Evolutionary conservation across 1,284 basidiomycete genomes (phyloP).

Genomic region (Puccinia novopanici): DNA sequence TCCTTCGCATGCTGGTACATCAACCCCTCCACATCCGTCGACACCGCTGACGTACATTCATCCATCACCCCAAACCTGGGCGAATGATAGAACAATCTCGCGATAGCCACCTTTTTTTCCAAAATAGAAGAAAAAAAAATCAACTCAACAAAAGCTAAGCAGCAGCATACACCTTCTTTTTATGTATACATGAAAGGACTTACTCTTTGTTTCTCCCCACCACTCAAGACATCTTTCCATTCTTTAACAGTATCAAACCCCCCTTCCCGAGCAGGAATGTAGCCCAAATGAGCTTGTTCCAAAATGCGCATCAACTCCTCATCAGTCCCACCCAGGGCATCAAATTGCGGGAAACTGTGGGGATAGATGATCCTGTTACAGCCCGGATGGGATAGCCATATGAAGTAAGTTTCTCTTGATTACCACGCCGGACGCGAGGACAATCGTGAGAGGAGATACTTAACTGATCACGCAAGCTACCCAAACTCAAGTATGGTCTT

Average conservation of each 20-base stretch:
- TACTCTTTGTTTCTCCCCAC: slow-evolving; percentile 90
- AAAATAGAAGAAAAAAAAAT: slow-evolving; percentile 29
- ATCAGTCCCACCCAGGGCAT: slow-evolving; percentile 68
- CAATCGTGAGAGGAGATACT: slow-evolving; percentile 58
- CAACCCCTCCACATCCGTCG: slow-evolving; percentile 89
- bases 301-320: slow-evolving; percentile 74
- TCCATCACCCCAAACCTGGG: slow-evolving; percentile 68
- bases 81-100: slow-evolving; percentile 78
- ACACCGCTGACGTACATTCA: slow-evolving; percentile 94
- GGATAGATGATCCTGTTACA: slow-evolving; percentile 71
- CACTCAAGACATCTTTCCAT: slow-evolving; percentile 88
- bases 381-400: neutral
- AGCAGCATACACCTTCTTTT: neutral
- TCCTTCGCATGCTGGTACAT: slow-evolving; percentile 94
- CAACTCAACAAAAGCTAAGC: neutral
- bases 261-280: slow-evolving; percentile 82
- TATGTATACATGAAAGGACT: slow-evolving; percentile 56
- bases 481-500: slow-evolving; percentile 83
- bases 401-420: slow-evolving; percentile 48
- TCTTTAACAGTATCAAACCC: slow-evolving; percentile 88
- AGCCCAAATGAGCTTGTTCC: slow-evolving; percentile 77
- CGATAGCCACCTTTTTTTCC: slow-evolving; percentile 72
- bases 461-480: slow-evolving; percentile 82
- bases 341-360: slow-evolving; percentile 76
- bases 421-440: neutral